Percentiles rank a stretch among this genome's conserved stretches.
Evolutionary conservation across 2,329 filamentous ascomycete genomes (phyloP).

Genomic region (Trichoderma breve): DNA sequence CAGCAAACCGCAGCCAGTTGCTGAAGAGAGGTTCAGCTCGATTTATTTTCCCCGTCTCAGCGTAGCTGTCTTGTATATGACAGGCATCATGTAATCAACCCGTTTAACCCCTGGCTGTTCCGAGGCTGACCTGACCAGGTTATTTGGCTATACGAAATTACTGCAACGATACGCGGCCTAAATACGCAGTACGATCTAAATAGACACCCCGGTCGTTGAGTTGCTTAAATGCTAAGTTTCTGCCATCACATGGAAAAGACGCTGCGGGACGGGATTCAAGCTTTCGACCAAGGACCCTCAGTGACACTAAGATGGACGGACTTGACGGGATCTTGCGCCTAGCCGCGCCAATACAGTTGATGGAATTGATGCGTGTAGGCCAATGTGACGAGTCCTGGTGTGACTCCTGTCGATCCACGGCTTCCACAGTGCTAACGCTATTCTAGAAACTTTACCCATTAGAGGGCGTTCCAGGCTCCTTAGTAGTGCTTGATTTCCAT

Average conservation of each 20-base stretch:
- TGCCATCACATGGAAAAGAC: not conserved
- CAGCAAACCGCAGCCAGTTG: not conserved
- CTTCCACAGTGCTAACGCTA: not conserved
- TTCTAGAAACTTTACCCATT: not conserved
- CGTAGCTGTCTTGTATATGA: not conserved
- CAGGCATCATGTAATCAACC: not conserved
- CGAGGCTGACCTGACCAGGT: not conserved
- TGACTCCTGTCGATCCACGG: constrained; percentile 16
- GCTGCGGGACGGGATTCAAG: not conserved
- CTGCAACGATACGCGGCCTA: not conserved
- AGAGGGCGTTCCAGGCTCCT: not conserved
- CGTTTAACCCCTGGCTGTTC: not conserved
- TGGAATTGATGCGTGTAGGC: not conserved
- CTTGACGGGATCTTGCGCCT: not conserved
- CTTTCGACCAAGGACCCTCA: not conserved
- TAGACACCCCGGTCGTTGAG: not conserved
- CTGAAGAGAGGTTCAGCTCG: not conserved
- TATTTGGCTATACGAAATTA: not conserved
- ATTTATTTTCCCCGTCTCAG: not conserved
- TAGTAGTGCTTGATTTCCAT: too few relatives aligned
- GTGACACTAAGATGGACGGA: not conserved
- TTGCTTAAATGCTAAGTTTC: not conserved
- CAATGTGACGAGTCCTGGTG: not conserved
- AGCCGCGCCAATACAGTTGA: constrained; percentile 2
- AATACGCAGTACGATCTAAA: not conserved